Conservation (phyloP, 1,139 yeast species). For the Nakaseomyces uthaithaninus region DNA sequence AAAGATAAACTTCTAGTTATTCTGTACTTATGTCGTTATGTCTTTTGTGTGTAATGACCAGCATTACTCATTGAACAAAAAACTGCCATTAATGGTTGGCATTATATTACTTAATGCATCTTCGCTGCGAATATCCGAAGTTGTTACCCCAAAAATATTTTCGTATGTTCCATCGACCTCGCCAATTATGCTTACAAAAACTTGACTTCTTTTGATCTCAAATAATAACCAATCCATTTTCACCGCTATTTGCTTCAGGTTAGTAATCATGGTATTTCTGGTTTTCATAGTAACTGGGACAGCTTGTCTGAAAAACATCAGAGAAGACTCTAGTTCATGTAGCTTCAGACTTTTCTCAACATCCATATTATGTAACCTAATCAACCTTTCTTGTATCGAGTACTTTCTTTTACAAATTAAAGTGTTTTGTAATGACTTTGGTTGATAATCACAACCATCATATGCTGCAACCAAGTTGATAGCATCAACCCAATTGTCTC, state of each 20-base stretch:
- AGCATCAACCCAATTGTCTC: slow-evolving; percentile 47
- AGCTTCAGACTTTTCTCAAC: slow-evolving; percentile 33
- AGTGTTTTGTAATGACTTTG: slow-evolving; percentile 22
- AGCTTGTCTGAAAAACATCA: slow-evolving; percentile 37
- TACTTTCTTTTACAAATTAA: slow-evolving; percentile 24
- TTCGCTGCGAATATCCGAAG: background rate
- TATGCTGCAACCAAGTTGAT: slow-evolving; percentile 50
- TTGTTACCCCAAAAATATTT: slow-evolving; percentile 4
- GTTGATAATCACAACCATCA: slow-evolving; percentile 34
- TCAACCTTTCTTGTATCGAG: slow-evolving; percentile 26
- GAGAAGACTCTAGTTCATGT: slow-evolving; percentile 33
- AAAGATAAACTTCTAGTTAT: no score
- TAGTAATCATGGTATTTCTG: slow-evolving; percentile 38
- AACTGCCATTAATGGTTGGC: slow-evolving; percentile 7
- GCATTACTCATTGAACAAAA: slow-evolving; percentile 6
- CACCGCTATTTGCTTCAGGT: slow-evolving; percentile 41
- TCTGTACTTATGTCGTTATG: no score
- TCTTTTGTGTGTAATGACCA: no score
- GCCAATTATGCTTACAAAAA: slow-evolving; percentile 37
- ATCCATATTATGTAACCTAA: slow-evolving; percentile 33
- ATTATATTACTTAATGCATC: slow-evolving; percentile 4
- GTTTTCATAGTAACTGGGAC: slow-evolving; percentile 49
- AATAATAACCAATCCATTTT: slow-evolving; percentile 49
- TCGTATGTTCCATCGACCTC: slow-evolving; percentile 17
- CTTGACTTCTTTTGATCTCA: slow-evolving; percentile 40